These are phyloP conservation scores for Inonotus obliquus DNA, from an alignment of 1,284 basidiomycete genomes.

Conservation along the genomic window DNA sequence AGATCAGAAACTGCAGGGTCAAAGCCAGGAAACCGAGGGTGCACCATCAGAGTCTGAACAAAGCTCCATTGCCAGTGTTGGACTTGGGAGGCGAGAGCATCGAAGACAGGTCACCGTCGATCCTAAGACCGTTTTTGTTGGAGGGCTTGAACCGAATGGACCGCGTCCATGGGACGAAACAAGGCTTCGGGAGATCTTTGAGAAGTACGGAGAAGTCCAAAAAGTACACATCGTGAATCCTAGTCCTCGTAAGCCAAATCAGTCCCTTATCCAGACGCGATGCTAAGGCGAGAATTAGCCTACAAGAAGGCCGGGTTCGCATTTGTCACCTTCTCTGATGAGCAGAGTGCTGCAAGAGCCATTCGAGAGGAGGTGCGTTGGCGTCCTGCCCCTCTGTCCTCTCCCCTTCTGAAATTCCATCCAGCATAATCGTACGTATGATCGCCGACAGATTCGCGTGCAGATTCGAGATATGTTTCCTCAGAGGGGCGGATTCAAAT, in stretches of 20 bases:
- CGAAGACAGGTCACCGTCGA: slow-evolving; percentile 40
- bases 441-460: slow-evolving; percentile 66
- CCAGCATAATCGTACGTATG: slow-evolving; percentile 63
- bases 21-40: neutral
- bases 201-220: slow-evolving; percentile 57
- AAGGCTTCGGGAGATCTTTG: slow-evolving; percentile 52
- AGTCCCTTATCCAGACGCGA: neutral
- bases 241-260: slow-evolving; percentile 36
- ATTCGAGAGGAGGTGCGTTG: slow-evolving; percentile 53
- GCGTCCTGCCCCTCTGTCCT: slow-evolving; percentile 1
- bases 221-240: slow-evolving; percentile 60
- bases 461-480: slow-evolving; percentile 39
- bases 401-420: neutral
- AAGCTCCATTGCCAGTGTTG: slow-evolving; percentile 3
- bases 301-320: slow-evolving; percentile 65
- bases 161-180: slow-evolving; percentile 62
- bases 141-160: slow-evolving; percentile 62
- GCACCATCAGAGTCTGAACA: neutral
- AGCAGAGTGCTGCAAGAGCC: slow-evolving; percentile 54
- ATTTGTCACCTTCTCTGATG: slow-evolving; percentile 63
- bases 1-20: neutral
- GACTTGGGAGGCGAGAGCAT: slow-evolving; percentile 21
- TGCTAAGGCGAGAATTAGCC: slow-evolving; percentile 31
- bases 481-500: slow-evolving; percentile 23
- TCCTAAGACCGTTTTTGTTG: slow-evolving; percentile 67